phyloP scores from a whole-genome alignment of 306 rosid species.

The Glycine soja region DNA sequence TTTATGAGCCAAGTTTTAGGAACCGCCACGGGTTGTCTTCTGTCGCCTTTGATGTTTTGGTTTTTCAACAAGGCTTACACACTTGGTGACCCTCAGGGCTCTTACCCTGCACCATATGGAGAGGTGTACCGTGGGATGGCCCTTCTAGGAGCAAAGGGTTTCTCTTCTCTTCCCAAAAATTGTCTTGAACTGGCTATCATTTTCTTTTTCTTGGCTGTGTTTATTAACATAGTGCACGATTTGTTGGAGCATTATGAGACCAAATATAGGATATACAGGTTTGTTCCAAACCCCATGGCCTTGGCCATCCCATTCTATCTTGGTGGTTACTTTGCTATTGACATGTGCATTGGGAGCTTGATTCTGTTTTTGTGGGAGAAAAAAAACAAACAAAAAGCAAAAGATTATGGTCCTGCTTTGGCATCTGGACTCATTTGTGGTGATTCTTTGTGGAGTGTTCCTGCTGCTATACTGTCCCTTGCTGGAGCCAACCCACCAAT shows the following conservation, averaged over 20 bases:
- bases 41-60: constrained; percentile 70
- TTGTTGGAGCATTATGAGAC: constrained; percentile 54
- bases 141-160: constrained; percentile 78
- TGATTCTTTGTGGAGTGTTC: constrained; percentile 79
- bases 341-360: constrained; percentile 83
- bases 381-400: constrained; percentile 52
- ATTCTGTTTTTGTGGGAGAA: constrained; percentile 62
- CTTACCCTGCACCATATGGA: constrained; percentile 80
- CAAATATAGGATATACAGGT: constrained; percentile 48
- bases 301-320: constrained; percentile 82
- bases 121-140: constrained; percentile 73
- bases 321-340: constrained; percentile 72
- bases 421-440: constrained; percentile 83
- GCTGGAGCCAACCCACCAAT: constrained; percentile 63
- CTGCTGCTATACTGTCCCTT: constrained; percentile 67
- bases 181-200: constrained; percentile 59
- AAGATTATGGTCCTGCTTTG: constrained; percentile 61
- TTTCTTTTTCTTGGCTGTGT: constrained; percentile 50
- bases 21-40: constrained; percentile 69
- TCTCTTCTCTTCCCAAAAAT: constrained; percentile 66
- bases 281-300: constrained; percentile 70
- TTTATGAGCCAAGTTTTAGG: constrained; percentile 75
- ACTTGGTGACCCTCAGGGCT: constrained; percentile 63
- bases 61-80: constrained; percentile 71
- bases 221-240: constrained; percentile 52